Evolutionary conservation across 257 asterid genomes (phyloP).

Genomic region (Avicennia marina): DNA sequence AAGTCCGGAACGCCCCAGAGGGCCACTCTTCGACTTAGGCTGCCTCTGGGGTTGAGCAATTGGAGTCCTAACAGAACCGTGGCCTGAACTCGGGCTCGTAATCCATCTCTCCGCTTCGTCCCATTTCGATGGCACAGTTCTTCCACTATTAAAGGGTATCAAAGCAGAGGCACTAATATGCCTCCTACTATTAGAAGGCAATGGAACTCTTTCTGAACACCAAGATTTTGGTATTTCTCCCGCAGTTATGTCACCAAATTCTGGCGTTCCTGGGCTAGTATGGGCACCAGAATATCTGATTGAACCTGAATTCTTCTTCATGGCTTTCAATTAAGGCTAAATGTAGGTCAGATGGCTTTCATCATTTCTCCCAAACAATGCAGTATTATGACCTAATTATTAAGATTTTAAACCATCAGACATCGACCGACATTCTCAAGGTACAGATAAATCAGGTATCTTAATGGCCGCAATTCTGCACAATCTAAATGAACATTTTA

Average conservation of each 20-base stretch:
- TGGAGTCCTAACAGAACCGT: constrained; percentile 31
- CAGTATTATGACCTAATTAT: too few species aligned
- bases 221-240: constrained; percentile 57
- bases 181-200: constrained; percentile 32
- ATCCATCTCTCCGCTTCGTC: constrained; percentile 88
- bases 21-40: constrained; percentile 70
- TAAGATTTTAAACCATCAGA: too few species aligned
- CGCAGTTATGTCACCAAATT: constrained; percentile 43
- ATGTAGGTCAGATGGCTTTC: too few species aligned
- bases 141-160: constrained; percentile 59
- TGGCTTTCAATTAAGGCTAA: too few species aligned
- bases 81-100: constrained; percentile 55
- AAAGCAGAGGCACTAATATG: constrained; percentile 44
- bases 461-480: too few species aligned
- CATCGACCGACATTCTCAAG: too few species aligned
- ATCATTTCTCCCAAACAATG: too few species aligned
- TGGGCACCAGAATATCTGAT: constrained; percentile 65
- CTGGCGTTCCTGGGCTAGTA: constrained; percentile 94
- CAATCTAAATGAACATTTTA: too few species aligned
- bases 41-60: constrained; percentile 32
- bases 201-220: constrained; percentile 74
- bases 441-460: too few species aligned
- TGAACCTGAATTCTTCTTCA: constrained; percentile 48
- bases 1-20: constrained; percentile 46
- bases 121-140: constrained; percentile 70